Conservation (phyloP, 2,329 filamentous ascomycete species). For the Neofusicoccum sp. region DNA sequence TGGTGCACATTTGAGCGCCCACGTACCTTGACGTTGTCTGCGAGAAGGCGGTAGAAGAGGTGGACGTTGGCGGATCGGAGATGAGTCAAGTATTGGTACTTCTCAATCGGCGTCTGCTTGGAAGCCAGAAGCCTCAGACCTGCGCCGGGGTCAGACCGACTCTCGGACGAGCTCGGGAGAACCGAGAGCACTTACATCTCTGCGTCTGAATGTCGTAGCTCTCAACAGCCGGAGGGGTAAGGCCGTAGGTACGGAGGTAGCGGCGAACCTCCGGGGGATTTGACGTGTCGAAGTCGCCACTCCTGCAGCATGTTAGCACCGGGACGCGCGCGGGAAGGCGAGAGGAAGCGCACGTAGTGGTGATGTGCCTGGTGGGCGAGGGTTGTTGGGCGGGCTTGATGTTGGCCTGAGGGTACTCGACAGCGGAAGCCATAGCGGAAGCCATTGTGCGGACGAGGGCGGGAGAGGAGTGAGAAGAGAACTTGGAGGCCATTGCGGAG, state of each 20-base stretch:
- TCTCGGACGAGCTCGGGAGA: neutral
- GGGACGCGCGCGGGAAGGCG: neutral
- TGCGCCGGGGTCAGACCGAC: conserved; percentile 30
- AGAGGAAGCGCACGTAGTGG: conserved; percentile 34
- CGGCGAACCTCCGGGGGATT: conserved; percentile 50
- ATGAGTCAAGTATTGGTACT: conserved; percentile 77
- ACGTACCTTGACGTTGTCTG: conserved; percentile 64
- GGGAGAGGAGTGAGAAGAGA: neutral
- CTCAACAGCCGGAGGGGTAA: conserved; percentile 52
- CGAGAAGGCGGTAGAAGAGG: conserved; percentile 77
- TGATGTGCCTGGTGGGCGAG: conserved; percentile 35
- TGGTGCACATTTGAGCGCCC: neutral
- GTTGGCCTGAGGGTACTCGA: conserved; percentile 33
- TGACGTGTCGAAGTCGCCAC: conserved; percentile 51
- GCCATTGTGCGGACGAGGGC: conserved; percentile 1
- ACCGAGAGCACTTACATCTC: conserved; percentile 44
- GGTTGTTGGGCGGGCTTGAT: conserved; percentile 32
- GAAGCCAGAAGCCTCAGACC: conserved; percentile 73
- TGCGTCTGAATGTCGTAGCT: conserved; percentile 50
- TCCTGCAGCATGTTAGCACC: conserved; percentile 25
- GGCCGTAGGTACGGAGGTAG: conserved; percentile 52
- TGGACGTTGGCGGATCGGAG: conserved; percentile 74
- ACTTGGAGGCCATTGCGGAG: conserved; percentile 1
- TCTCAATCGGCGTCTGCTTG: conserved; percentile 70
- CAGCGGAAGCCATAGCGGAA: conserved; percentile 4